Percentiles rank a stretch among this genome's conserved stretches.
Evolutionary conservation across 441 rosid genomes (phyloP).

Genomic region (Mallotus japonicus): DNA sequence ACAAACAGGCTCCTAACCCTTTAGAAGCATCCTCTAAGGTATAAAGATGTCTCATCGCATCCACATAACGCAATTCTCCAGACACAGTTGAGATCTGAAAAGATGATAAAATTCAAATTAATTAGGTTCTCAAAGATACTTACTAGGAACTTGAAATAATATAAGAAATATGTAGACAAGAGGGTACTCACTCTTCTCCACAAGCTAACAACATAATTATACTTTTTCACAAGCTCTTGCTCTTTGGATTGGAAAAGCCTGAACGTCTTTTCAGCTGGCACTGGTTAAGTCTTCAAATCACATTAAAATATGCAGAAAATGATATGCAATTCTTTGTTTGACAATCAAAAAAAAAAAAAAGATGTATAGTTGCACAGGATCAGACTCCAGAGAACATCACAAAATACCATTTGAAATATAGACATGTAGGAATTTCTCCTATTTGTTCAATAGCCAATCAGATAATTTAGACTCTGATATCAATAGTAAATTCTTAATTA

Average conservation of each 20-base stretch:
- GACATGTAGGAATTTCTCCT: not conserved
- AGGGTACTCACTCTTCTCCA: slow-evolving; percentile 85
- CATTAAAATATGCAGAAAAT: not conserved
- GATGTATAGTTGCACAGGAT: not conserved
- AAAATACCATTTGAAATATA: not conserved
- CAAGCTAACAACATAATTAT: slow-evolving; percentile 75
- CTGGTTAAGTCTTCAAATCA: slow-evolving; percentile 49
- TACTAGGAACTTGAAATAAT: not conserved
- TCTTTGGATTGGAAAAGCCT: slow-evolving; percentile 66
- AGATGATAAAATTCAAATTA: slow-evolving; percentile 7
- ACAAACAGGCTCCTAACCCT: slow-evolving; percentile 41
- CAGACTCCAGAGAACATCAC: not conserved
- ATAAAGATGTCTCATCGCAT: slow-evolving; percentile 72
- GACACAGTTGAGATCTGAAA: slow-evolving; percentile 66
- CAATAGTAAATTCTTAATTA: not conserved
- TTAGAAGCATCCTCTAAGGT: slow-evolving; percentile 78
- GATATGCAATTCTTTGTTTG: slow-evolving; percentile 6
- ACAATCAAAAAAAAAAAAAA: not conserved
- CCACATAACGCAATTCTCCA: slow-evolving; percentile 78
- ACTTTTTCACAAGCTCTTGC: slow-evolving; percentile 77
- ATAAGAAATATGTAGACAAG: not conserved
- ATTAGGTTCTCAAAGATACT: not conserved
- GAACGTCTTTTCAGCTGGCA: slow-evolving; percentile 72
- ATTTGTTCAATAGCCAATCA: not conserved
- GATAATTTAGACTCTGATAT: not conserved